These are phyloP conservation scores for Ogataea salicorniae DNA, from an alignment of 805 yeast genomes.

Conservation along the genomic window DNA sequence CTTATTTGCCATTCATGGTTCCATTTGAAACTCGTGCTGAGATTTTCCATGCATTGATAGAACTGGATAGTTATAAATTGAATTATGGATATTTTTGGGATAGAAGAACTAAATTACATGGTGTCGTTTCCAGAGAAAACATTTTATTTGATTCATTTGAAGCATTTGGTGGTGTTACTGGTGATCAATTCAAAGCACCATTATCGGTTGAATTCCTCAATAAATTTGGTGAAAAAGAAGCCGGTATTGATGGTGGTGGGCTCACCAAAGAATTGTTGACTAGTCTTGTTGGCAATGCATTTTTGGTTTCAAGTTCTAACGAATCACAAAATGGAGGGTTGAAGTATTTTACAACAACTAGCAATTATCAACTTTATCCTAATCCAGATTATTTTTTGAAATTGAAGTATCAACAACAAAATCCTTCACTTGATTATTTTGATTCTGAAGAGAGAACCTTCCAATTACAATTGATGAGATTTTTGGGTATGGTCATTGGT, in stretches of 20 bases:
- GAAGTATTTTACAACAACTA: constrained; percentile 38
- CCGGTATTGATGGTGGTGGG: constrained; percentile 97
- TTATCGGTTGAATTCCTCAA: constrained; percentile 65
- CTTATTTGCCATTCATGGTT: constrained; percentile 71
- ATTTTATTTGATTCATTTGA: constrained; percentile 72
- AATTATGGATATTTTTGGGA: constrained; percentile 16
- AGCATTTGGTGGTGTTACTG: constrained; percentile 44
- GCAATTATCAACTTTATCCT: constrained; percentile 67
- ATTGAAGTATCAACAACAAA: constrained; percentile 21
- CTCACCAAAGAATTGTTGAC: constrained; percentile 87
- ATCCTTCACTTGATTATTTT: constrained; percentile 24
- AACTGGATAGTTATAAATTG: constrained; percentile 38
- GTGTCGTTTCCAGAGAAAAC: constrained; percentile 61
- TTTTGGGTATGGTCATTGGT: constrained; percentile 80
- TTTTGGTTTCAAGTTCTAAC: constrained; percentile 35
- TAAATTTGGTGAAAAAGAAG: constrained; percentile 66
- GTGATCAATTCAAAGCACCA: constrained; percentile 51
- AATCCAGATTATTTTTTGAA: constrained; percentile 42
- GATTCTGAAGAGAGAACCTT: constrained; percentile 20
- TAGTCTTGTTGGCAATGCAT: constrained; percentile 63
- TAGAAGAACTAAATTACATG: constrained; percentile 29
- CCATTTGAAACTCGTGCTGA: constrained; percentile 71
- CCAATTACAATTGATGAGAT: constrained; percentile 37
- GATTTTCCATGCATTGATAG: constrained; percentile 61
- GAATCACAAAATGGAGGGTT: constrained; percentile 19